Evolutionary conservation across 805 yeast species (phyloP).

Genomic region (Candida fluviatilis): DNA sequence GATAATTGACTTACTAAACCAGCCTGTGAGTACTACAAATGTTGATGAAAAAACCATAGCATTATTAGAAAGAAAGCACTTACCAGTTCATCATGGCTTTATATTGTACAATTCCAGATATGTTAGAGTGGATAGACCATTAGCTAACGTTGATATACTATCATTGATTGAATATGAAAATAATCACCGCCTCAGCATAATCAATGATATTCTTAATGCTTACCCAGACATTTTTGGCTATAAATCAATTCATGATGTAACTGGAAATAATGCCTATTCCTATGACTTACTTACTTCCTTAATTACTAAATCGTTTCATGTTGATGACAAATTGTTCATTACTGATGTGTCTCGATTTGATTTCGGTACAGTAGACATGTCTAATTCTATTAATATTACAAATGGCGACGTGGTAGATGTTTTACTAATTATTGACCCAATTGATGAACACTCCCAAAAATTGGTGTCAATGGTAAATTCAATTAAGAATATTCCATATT

Average conservation of each 20-base stretch:
- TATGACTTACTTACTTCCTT: constrained; percentile 43
- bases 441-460: constrained; percentile 64
- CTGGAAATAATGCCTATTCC: constrained; percentile 28
- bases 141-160: constrained; percentile 24
- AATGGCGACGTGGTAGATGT: constrained; percentile 43
- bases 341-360: constrained; percentile 46
- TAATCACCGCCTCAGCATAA: constrained; percentile 35
- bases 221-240: constrained; percentile 22
- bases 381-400: constrained; percentile 22
- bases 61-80: constrained; percentile 24
- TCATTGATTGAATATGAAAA: constrained; percentile 45
- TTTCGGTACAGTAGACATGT: constrained; percentile 27
- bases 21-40: background rate
- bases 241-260: constrained; percentile 9
- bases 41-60: constrained; percentile 5
- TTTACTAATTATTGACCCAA: constrained; percentile 65
- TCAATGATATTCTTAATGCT: constrained; percentile 24
- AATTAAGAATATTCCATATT: constrained; percentile 42
- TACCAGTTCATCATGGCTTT: constrained; percentile 33
- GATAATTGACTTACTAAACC: constrained; percentile 4
- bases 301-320: constrained; percentile 42
- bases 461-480: constrained; percentile 43
- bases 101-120: constrained; percentile 54
- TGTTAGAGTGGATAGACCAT: constrained; percentile 27
- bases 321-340: constrained; percentile 37